Percentiles rank a stretch among this genome's conserved stretches.
Evolutionary conservation across 164 flowering plant genomes (phyloP).

Genomic region (Piper betle): DNA sequence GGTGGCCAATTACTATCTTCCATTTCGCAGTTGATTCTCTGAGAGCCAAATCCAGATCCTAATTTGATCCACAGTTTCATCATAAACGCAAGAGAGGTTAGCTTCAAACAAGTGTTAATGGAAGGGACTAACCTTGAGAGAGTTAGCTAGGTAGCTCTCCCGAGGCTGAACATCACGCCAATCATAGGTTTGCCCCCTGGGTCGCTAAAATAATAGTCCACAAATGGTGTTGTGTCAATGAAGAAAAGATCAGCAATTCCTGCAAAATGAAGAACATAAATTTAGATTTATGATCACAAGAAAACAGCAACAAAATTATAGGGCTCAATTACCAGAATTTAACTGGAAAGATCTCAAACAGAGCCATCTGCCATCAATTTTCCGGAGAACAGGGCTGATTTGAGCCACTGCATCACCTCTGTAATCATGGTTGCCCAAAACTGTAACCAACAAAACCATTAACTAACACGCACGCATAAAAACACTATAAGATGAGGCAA

Average conservation of each 20-base stretch:
- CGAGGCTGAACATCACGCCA: constrained; percentile 17
- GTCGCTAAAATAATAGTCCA: constrained; percentile 8
- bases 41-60: constrained; percentile 46
- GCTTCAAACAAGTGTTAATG: background rate
- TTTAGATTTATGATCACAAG: background rate
- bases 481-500: background rate
- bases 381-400: constrained; percentile 48
- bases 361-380: constrained; percentile 61
- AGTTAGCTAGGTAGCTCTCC: constrained; percentile 5
- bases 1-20: constrained; percentile 73
- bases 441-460: constrained; percentile 23
- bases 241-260: constrained; percentile 16
- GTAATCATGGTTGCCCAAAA: constrained; percentile 92
- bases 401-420: constrained; percentile 81
- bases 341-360: constrained; percentile 68
- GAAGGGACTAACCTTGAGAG: constrained; percentile 10
- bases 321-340: constrained; percentile 32
- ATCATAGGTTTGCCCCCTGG: constrained; percentile 15
- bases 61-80: background rate
- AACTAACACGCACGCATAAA: background rate
- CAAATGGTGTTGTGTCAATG: constrained; percentile 19
- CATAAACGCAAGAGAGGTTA: background rate
- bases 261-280: background rate
- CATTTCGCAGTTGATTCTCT: constrained; percentile 43
- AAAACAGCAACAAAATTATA: background rate